Conservation (phyloP, 768 basidiomycete genomes). For the Cantharellus anzutake region DNA sequence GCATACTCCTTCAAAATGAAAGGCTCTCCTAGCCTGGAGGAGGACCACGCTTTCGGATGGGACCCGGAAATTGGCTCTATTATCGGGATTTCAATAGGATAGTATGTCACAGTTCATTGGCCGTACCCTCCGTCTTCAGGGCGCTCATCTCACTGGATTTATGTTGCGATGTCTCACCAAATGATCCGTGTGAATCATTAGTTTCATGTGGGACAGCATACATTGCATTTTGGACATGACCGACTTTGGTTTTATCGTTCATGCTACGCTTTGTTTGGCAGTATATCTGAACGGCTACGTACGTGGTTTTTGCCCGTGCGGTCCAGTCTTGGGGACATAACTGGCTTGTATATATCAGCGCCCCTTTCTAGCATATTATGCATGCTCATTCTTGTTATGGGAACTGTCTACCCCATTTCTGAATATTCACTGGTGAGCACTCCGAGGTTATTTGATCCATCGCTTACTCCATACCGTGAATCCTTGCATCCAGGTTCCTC, state of each 20-base stretch:
- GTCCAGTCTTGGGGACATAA: slow-evolving; percentile 2
- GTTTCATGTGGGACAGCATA: slow-evolving; percentile 67
- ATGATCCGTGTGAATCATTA: slow-evolving; percentile 12
- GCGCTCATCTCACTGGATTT: not conserved
- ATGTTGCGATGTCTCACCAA: not conserved
- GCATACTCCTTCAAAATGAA: slow-evolving; percentile 29
- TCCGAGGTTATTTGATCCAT: not conserved
- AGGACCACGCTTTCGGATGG: slow-evolving; percentile 66
- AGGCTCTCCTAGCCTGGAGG: slow-evolving; percentile 24
- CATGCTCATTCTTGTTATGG: slow-evolving; percentile 22
- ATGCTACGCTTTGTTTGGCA: slow-evolving; percentile 28
- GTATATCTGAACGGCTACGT: not conserved
- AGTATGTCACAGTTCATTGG: slow-evolving; percentile 30
- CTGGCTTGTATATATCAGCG: slow-evolving; percentile 15
- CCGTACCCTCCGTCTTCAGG: not conserved
- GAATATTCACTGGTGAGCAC: slow-evolving; percentile 62
- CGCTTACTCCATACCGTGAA: not conserved
- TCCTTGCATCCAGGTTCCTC: slow-evolving; percentile 33
- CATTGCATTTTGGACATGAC: slow-evolving; percentile 46
- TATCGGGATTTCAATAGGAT: slow-evolving; percentile 36
- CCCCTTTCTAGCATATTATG: slow-evolving; percentile 66
- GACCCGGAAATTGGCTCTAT: slow-evolving; percentile 36
- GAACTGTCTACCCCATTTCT: slow-evolving; percentile 48
- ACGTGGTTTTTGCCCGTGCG: not conserved
- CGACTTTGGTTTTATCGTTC: slow-evolving; percentile 56